These are phyloP conservation scores for Scleroderma bovista DNA, from an alignment of 768 basidiomycete species.

Conservation along the genomic window DNA sequence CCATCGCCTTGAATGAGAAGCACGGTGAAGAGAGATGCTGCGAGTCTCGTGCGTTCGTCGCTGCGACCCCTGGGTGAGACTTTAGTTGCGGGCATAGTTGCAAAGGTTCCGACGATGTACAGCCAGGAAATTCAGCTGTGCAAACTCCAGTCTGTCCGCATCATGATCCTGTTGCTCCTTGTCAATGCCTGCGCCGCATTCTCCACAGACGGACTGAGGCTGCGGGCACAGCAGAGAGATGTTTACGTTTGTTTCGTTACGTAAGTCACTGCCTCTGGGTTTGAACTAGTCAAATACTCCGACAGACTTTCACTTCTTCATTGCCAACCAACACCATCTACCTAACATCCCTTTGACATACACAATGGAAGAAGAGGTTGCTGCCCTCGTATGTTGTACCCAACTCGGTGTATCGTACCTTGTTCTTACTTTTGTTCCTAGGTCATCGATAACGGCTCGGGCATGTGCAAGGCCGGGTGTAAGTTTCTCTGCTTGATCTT, in stretches of 20 bases:
- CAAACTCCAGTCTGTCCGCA: no score
- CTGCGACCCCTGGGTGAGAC: neutral
- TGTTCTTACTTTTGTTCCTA: slow-evolving; percentile 20
- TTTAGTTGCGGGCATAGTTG: no score
- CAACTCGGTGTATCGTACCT: neutral
- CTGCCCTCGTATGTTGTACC: slow-evolving; percentile 40
- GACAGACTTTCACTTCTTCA: slow-evolving; percentile 15
- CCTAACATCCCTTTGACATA: slow-evolving; percentile 12
- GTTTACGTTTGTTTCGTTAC: neutral
- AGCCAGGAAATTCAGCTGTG: no score
- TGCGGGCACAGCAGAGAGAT: neutral
- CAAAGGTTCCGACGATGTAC: no score
- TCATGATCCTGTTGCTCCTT: no score
- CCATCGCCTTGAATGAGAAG: neutral
- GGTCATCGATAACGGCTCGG: slow-evolving; percentile 94
- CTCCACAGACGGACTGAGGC: no score
- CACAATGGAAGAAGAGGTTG: slow-evolving; percentile 63
- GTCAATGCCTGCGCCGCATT: neutral
- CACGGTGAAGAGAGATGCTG: neutral
- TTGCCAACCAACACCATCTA: slow-evolving; percentile 11
- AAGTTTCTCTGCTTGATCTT: slow-evolving; percentile 32
- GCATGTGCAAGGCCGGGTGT: slow-evolving; percentile 99
- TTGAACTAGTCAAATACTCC: slow-evolving; percentile 23
- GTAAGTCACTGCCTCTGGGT: slow-evolving; percentile 8
- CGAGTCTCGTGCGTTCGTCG: neutral